phyloP scores from a whole-genome alignment of 1,284 basidiomycete species.

The Kwoniella shivajii region DNA sequence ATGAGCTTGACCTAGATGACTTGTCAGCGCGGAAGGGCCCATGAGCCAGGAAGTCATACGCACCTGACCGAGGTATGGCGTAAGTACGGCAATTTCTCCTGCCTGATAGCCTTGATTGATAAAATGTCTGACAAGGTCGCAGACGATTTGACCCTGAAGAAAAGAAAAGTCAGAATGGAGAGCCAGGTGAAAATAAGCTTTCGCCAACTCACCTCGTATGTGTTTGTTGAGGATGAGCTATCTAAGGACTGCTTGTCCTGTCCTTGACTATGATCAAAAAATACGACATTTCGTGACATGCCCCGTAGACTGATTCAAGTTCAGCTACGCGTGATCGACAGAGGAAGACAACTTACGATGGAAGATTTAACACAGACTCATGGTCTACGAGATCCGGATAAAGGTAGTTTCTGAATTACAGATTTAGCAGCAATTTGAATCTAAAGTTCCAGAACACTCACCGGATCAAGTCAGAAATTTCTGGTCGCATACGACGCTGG shows the following conservation, averaged over 20 bases:
- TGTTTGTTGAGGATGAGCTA: conserved; percentile 65
- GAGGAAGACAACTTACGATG: conserved; percentile 19
- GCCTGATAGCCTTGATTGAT: conserved; percentile 62
- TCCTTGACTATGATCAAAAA: conserved; percentile 61
- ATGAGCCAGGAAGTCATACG: not conserved
- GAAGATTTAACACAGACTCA: conserved; percentile 58
- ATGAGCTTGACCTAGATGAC: conserved; percentile 63
- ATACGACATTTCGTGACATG: conserved; percentile 63
- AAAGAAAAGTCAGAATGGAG: not conserved
- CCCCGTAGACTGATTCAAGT: conserved; percentile 57
- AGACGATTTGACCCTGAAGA: conserved; percentile 66
- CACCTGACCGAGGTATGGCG: conserved; percentile 62
- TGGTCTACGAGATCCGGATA: conserved; percentile 66
- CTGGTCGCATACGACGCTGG: conserved; percentile 59
- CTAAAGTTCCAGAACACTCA: too few species aligned
- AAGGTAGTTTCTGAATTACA: conserved; percentile 58
- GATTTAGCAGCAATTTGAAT: not conserved
- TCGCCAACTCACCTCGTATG: conserved; percentile 67
- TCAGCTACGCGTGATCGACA: not conserved
- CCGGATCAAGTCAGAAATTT: conserved; percentile 59
- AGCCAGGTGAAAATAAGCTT: not conserved
- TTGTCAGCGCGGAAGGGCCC: not conserved
- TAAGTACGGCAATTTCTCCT: conserved; percentile 72
- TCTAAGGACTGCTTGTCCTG: conserved; percentile 64
- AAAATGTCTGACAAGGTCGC: conserved; percentile 69